These are phyloP conservation scores for Conoideocrella luteorostrata DNA, from an alignment of 2,329 filamentous ascomycete genomes.

Conservation along the genomic window DNA sequence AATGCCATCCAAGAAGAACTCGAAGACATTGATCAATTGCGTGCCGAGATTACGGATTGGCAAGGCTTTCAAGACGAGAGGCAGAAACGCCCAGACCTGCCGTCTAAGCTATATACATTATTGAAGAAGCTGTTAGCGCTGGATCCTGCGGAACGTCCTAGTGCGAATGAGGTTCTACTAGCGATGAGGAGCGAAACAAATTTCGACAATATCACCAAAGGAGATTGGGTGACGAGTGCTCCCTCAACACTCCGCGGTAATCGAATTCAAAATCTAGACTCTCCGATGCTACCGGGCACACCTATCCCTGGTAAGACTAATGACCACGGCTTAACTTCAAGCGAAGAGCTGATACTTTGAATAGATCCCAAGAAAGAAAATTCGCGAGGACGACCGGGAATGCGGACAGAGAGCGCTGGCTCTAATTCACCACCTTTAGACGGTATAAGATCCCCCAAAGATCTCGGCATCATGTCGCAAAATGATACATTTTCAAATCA, in stretches of 20 bases:
- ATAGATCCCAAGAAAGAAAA: conserved; percentile 26
- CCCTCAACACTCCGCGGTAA: conserved; percentile 34
- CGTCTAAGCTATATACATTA: conserved; percentile 77
- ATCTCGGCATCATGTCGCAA: conserved; percentile 12
- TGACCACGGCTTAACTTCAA: neutral
- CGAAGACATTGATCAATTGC: conserved; percentile 80
- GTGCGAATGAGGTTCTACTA: conserved; percentile 75
- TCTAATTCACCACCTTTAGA: conserved; percentile 17
- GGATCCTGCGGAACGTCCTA: conserved; percentile 69
- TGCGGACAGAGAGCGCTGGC: neutral
- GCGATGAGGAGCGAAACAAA: conserved; percentile 65
- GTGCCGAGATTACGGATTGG: conserved; percentile 83
- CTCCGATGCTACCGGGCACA: conserved; percentile 42
- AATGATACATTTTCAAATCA: neutral
- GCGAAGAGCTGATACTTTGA: conserved; percentile 10
- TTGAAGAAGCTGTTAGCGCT: conserved; percentile 75
- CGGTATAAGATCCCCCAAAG: conserved; percentile 12
- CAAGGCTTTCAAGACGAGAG: conserved; percentile 75
- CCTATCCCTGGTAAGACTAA: conserved; percentile 37
- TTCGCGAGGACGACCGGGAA: conserved; percentile 10
- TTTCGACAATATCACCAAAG: conserved; percentile 35
- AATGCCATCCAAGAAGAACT: conserved; percentile 85
- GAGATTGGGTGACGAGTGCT: conserved; percentile 27
- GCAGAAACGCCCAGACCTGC: conserved; percentile 71
- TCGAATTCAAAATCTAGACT: conserved; percentile 50